Percentiles rank a stretch among this genome's conserved stretches.
phyloP scores from a whole-genome alignment of 2,329 filamentous ascomycete genomes.

The Fusarium sororula region DNA sequence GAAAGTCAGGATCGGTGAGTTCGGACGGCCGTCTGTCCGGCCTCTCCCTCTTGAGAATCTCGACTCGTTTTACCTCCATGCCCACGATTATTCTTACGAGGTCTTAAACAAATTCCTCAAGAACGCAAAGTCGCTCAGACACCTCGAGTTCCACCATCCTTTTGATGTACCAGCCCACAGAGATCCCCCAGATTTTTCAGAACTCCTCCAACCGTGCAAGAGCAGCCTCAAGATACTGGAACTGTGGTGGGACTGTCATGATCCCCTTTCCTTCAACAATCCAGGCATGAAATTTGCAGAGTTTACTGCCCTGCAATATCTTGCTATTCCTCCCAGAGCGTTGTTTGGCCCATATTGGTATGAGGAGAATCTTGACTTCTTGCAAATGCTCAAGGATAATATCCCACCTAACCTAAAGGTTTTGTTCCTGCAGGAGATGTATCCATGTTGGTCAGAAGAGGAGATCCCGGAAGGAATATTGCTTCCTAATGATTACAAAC shows the following conservation, averaged over 20 bases:
- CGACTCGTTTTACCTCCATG: too few relatives aligned
- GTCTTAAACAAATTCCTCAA: not conserved
- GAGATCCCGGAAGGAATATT: not conserved
- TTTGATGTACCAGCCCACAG: too few relatives aligned
- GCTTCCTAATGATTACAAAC: not conserved
- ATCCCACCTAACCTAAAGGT: fast-evolving
- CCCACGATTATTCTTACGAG: too few relatives aligned
- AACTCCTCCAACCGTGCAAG: not conserved
- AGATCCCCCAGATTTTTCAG: not conserved
- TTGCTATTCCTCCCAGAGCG: not conserved
- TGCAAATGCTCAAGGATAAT: not conserved
- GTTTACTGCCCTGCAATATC: not conserved
- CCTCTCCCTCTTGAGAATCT: too few relatives aligned
- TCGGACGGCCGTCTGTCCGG: too few relatives aligned
- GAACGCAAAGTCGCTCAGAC: not conserved
- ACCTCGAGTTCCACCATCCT: not conserved
- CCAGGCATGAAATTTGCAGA: not conserved
- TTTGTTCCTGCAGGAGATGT: not conserved
- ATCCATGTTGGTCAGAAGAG: not conserved
- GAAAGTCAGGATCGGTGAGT: too few relatives aligned
- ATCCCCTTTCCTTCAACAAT: fast-evolving
- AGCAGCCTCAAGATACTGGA: not conserved
- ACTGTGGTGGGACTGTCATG: not conserved
- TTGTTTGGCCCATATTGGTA: not conserved
- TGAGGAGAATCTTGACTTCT: fast-evolving